Conservation (phyloP, 331 rosid genomes). For the Stylosanthes scabra region DNA sequence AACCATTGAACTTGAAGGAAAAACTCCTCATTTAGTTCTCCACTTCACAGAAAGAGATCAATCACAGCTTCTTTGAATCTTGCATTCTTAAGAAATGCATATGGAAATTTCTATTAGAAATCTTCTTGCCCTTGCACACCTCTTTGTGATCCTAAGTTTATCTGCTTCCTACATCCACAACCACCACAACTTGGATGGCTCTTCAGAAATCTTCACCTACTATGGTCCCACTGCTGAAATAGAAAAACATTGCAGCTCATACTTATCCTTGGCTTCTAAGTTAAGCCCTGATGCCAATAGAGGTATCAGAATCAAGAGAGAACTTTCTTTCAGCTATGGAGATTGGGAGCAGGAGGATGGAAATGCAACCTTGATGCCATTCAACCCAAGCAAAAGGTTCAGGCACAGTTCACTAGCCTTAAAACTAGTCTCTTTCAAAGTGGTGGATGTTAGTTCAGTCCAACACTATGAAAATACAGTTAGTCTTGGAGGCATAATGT, state of each 20-base stretch:
- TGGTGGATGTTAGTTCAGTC: slow-evolving; percentile 8
- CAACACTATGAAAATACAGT: slow-evolving; percentile 23
- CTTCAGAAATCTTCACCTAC: slow-evolving; percentile 1
- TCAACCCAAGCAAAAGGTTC: not conserved
- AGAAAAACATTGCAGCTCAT: slow-evolving; percentile 21
- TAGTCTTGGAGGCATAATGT: slow-evolving; percentile 31
- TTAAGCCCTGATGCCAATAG: slow-evolving; percentile 10
- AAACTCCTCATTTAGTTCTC: too few species aligned
- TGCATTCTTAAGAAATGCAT: slow-evolving; percentile 5
- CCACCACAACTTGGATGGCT: not conserved
- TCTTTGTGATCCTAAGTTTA: not conserved
- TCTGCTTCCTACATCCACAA: slow-evolving; percentile 13
- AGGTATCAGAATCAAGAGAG: slow-evolving; percentile 4
- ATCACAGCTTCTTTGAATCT: not conserved
- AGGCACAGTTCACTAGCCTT: not conserved
- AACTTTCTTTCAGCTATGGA: slow-evolving; percentile 26
- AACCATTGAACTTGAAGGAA: not conserved
- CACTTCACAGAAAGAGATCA: too few species aligned
- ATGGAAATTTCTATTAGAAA: slow-evolving; percentile 4
- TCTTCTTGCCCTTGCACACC: not conserved
- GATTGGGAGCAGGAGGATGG: slow-evolving; percentile 35
- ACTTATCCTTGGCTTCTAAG: not conserved
- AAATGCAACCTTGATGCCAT: slow-evolving; percentile 17
- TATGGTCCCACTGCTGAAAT: slow-evolving; percentile 15
- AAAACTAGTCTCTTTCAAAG: slow-evolving; percentile 23